Conservation (phyloP, 2,329 filamentous ascomycete species). For the Acarospora socialis region DNA sequence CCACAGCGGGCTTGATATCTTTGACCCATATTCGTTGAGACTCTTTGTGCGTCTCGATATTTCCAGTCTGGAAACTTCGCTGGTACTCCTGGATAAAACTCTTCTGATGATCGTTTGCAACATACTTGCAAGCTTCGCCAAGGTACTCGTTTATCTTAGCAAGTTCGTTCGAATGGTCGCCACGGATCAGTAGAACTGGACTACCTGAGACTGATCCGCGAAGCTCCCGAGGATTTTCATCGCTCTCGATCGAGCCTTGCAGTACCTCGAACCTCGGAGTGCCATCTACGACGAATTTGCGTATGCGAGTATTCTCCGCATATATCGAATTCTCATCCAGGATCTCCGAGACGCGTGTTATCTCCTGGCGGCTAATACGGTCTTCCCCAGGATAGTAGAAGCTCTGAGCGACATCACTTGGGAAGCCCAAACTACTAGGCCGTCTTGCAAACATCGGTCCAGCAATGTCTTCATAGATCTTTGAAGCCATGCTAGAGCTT, state of each 20-base stretch:
- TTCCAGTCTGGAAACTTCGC: slow-evolving; percentile 34
- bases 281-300: slow-evolving; percentile 21
- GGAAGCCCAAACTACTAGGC: slow-evolving; percentile 28
- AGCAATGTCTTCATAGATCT: slow-evolving; percentile 4
- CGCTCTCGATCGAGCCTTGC: slow-evolving; percentile 31
- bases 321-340: slow-evolving; percentile 31
- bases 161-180: slow-evolving; percentile 34
- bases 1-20: slow-evolving; percentile 37
- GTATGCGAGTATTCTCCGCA: slow-evolving; percentile 36
- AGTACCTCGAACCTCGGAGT: slow-evolving; percentile 30
- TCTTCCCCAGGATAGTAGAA: slow-evolving; percentile 37
- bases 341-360: slow-evolving; percentile 31
- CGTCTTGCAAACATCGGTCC: slow-evolving; percentile 9
- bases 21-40: slow-evolving; percentile 39
- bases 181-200: slow-evolving; percentile 32
- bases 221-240: slow-evolving; percentile 33
- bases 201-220: slow-evolving; percentile 24
- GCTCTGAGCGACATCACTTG: slow-evolving; percentile 33
- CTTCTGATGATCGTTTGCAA: slow-evolving; percentile 30
- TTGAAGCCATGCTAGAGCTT: slow-evolving; percentile 1
- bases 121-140: slow-evolving; percentile 32
- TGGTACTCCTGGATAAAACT: slow-evolving; percentile 35
- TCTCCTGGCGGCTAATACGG: slow-evolving; percentile 34
- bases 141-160: slow-evolving; percentile 32
- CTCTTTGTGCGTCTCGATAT: slow-evolving; percentile 35